Percentiles rank a stretch among this genome's conserved stretches.
These are phyloP conservation scores for Plasmodium berghei DNA, from an alignment of 169 alveolate genomes.

Conservation along the genomic window DNA sequence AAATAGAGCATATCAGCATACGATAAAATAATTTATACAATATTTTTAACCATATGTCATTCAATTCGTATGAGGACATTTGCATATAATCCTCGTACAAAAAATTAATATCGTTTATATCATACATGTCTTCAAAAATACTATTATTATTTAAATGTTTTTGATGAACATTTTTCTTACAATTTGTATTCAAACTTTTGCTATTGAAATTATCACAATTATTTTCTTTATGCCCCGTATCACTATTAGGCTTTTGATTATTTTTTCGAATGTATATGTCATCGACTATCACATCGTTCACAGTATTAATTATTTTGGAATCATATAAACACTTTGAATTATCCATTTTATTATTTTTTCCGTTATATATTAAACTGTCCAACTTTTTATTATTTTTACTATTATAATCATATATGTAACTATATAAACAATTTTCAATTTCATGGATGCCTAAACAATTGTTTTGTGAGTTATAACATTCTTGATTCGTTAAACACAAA, in stretches of 20 bases:
- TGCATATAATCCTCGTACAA: not conserved
- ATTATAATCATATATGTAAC: slow-evolving; percentile 31
- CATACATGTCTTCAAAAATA: slow-evolving; percentile 58
- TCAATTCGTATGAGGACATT: slow-evolving; percentile 25
- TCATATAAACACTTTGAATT: too few species aligned
- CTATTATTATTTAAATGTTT: not conserved
- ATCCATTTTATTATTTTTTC: not conserved
- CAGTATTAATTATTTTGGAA: too few species aligned
- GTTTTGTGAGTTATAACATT: not conserved
- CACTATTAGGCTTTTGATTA: not conserved
- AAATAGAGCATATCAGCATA: slow-evolving; percentile 56
- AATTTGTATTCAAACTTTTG: not conserved
- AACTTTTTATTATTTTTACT: slow-evolving; percentile 20
- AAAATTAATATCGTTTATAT: slow-evolving; percentile 18
- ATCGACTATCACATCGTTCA: too few species aligned
- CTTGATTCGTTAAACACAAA: not conserved
- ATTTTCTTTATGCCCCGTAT: not conserved
- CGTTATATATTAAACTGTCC: not conserved
- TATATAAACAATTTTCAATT: slow-evolving; percentile 20
- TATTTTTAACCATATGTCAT: slow-evolving; percentile 50
- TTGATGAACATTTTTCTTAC: not conserved
- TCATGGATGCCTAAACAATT: not conserved
- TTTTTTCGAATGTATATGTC: not conserved
- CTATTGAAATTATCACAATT: not conserved
- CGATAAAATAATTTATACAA: slow-evolving; percentile 55